These are phyloP conservation scores for Grammothele lineata DNA, from an alignment of 768 basidiomycete genomes.

Conservation along the genomic window DNA sequence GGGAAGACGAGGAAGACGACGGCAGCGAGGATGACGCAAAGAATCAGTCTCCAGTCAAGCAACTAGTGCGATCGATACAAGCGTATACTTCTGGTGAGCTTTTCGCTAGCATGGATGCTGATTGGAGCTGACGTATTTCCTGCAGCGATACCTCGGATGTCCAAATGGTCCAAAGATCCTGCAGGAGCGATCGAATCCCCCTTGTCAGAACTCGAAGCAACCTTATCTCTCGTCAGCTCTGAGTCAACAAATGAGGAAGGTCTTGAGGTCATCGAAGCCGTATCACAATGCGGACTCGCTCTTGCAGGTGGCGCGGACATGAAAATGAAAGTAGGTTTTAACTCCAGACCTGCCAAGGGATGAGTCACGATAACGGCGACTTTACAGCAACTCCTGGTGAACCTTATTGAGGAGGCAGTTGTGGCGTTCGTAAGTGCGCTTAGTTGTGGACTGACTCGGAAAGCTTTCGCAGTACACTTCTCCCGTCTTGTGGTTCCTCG, in stretches of 20 bases:
- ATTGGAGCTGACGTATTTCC: neutral
- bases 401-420: slow-evolving; percentile 4
- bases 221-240: slow-evolving; percentile 1
- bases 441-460: slow-evolving; percentile 8
- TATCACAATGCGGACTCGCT: neutral
- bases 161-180: slow-evolving; percentile 15
- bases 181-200: slow-evolving; percentile 12
- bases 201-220: slow-evolving; percentile 14
- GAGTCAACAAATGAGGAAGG: slow-evolving; percentile 6
- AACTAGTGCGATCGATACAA: slow-evolving; percentile 21
- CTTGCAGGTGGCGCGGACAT: slow-evolving; percentile 1
- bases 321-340: slow-evolving; percentile 4
- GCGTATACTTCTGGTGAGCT: slow-evolving; percentile 20
- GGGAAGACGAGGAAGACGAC: slow-evolving; percentile 19
- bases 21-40: neutral
- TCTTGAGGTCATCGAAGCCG: slow-evolving; percentile 4
- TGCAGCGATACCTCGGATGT: slow-evolving; percentile 24
- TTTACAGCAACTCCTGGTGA: slow-evolving; percentile 7
- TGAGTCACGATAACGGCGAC: no score
- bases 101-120: neutral
- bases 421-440: slow-evolving; percentile 9
- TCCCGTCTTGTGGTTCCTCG: slow-evolving; percentile 15
- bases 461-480: slow-evolving; percentile 18
- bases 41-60: slow-evolving; percentile 4
- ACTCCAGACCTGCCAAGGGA: no score